phyloP scores from a whole-genome alignment of 805 yeast species.

The Ogataea pilisensis region DNA sequence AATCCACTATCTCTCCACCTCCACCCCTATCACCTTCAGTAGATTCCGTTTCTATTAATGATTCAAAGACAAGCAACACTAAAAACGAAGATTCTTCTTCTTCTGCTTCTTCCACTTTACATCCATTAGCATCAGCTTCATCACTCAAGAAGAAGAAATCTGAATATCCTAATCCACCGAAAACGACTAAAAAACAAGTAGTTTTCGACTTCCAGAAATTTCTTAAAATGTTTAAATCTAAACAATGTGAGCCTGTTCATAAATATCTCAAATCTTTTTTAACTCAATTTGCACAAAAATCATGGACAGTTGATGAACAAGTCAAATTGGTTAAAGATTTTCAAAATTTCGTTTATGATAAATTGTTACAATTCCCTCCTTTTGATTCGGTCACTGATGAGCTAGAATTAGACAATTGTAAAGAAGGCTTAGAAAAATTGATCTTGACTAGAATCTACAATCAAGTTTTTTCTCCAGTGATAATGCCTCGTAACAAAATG shows the following conservation, averaged over 20 bases:
- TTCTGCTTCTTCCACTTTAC: no score
- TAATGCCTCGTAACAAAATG: constrained; percentile 35
- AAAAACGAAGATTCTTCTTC: no score
- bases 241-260: constrained; percentile 83
- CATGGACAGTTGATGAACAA: constrained; percentile 77
- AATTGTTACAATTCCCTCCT: constrained; percentile 63
- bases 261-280: constrained; percentile 82
- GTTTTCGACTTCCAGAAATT: constrained; percentile 84
- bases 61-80: no score
- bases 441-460: constrained; percentile 82
- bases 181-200: constrained; percentile 23
- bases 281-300: constrained; percentile 63
- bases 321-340: constrained; percentile 74
- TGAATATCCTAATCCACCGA: constrained; percentile 30
- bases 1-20: background rate
- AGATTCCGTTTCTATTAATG: no score
- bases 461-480: constrained; percentile 71
- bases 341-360: constrained; percentile 62
- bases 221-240: constrained; percentile 62
- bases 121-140: no score
- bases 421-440: constrained; percentile 90
- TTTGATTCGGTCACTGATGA: constrained; percentile 60
- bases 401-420: constrained; percentile 61
- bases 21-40: background rate
- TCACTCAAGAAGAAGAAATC: no score